Percentiles rank a stretch among this genome's conserved stretches.
Conservation (phyloP, 768 basidiomycete species). For the Tulasnella sp. region DNA sequence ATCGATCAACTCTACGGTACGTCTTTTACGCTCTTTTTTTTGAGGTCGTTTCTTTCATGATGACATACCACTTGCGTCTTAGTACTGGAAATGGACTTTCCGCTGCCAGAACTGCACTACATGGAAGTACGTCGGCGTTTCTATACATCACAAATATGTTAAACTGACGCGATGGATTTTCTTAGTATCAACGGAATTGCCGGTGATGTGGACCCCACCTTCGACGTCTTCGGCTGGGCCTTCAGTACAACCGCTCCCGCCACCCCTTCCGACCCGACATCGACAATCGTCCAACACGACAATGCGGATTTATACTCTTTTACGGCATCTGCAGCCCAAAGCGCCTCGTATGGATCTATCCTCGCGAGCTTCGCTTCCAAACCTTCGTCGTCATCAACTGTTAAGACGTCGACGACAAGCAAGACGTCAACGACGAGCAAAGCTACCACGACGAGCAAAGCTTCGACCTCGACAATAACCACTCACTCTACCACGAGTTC, state of each 20-base stretch:
- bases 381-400: neutral
- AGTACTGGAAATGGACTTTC: neutral
- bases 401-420: conserved; percentile 29
- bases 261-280: conserved; percentile 37
- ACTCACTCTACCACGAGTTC: conserved; percentile 32
- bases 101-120: neutral
- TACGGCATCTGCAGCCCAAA: too few species aligned
- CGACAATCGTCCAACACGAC: conserved; percentile 43
- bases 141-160: neutral
- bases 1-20: neutral
- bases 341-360: too few species aligned
- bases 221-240: conserved; percentile 7
- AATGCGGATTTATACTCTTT: conserved; percentile 33
- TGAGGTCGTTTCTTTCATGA: too few species aligned
- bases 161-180: conserved; percentile 30
- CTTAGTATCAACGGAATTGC: conserved; percentile 7
- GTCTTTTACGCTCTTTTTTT: too few species aligned
- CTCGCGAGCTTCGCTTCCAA: too few species aligned
- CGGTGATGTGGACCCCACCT: neutral
- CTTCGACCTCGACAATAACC: too few species aligned
- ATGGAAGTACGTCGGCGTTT: neutral
- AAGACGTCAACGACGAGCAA: conserved; percentile 39
- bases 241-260: conserved; percentile 29
- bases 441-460: too few species aligned
- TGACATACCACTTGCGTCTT: too few species aligned